Base-by-base conservation (phyloP, 345 rosid species). In the Citrus mangshanensis region DNA sequence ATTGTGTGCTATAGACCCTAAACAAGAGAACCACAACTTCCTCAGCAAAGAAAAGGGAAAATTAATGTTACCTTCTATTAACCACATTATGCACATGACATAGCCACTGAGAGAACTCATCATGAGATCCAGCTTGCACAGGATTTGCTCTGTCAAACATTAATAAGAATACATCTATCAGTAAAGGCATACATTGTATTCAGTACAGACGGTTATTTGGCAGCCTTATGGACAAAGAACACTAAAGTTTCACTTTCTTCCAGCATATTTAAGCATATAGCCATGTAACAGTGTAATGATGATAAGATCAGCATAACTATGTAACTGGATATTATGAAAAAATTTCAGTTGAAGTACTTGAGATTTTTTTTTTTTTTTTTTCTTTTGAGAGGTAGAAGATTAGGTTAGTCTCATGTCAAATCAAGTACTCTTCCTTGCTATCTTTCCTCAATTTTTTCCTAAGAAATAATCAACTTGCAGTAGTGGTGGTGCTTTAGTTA, bases 41-140 rank as follows among this genome's bases (percentile, higher is more conserved):
- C 4, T 9, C 69, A 46, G 68, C 77, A 7, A 12, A 28, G 35
- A 56, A 18, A 60, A 13, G n/a, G 54, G 40, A 65, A 7, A 65
- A 77, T 58, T 5, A 1, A 22, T 51, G 38, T 67, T 85, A 93
- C 99, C 99, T 93, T 89, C 98, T 89, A 71, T 94, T 96, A 70
- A 96, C 95, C 62, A 93, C 87, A 82, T 96, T 96, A 85, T 96
- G 98, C 59, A 91, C 91, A 42, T 88, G 91, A 75, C 99, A 96
- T 30, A 96, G 85, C 99, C 99, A 94, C 56, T 83, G 92, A 4
- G 99, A 94, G 84, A 94, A 96, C 68, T 96, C 94, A 46, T 90
- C 82, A 56, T 96, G 99, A 78, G 95, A 92, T 77, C 92, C 91
- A 54, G 90, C 86, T 76, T 88, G 89, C 25, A 92, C 92, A 8